Evolutionary conservation across 2,329 filamentous ascomycete genomes (phyloP).

Genomic region (Coniochaeta sp.): DNA sequence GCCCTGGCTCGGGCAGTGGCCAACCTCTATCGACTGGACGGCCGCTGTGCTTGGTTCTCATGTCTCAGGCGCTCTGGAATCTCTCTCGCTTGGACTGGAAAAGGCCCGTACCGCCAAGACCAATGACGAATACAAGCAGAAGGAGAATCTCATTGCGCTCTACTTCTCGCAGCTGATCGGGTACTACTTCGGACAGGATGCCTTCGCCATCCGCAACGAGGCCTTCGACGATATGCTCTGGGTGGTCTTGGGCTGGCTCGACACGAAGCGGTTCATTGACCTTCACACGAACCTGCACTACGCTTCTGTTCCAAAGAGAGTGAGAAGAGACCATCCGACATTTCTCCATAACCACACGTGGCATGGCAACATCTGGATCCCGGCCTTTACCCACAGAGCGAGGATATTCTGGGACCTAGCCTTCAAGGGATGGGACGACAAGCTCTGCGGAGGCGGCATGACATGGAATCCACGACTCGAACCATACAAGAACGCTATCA

Average conservation of each 20-base stretch:
- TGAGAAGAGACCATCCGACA: constrained; percentile 9
- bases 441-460: constrained; percentile 81
- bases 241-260: constrained; percentile 89
- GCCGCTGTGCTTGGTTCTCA: constrained; percentile 78
- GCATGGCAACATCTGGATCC: constrained; percentile 71
- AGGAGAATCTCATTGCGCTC: constrained; percentile 73
- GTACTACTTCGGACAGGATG: constrained; percentile 84
- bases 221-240: constrained; percentile 94
- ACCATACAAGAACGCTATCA: constrained; percentile 95
- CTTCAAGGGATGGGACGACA: constrained; percentile 71
- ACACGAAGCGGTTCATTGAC: constrained; percentile 69
- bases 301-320: constrained; percentile 11
- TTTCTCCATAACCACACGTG: constrained; percentile 45
- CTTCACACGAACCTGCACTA: constrained; percentile 62
- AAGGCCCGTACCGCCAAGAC: constrained; percentile 20
- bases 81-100: constrained; percentile 57
- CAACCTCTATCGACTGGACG: constrained; percentile 86
- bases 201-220: constrained; percentile 62
- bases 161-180: constrained; percentile 72
- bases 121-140: constrained; percentile 36
- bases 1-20: constrained; percentile 74
- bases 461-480: constrained; percentile 74
- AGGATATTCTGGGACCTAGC: constrained; percentile 82
- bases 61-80: constrained; percentile 63
- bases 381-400: constrained; percentile 74